Conservation (phyloP, 1,284 basidiomycete genomes). For the Pseudozyma sp. region DNA sequence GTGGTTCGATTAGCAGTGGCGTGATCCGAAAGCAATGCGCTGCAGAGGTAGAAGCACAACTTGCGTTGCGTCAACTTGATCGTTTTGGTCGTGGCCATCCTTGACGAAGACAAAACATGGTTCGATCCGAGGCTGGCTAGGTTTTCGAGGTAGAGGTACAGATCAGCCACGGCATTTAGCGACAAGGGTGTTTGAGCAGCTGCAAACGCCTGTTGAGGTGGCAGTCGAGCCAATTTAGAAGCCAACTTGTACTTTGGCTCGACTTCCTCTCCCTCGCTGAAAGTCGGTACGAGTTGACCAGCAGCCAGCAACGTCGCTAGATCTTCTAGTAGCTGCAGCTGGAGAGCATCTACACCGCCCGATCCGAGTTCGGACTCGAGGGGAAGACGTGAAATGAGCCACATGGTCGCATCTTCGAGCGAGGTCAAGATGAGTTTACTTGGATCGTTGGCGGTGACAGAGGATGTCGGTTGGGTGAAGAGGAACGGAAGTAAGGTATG, state of each 20-base stretch:
- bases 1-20: background rate
- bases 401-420: constrained; percentile 34
- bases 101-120: background rate
- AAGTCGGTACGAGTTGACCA: constrained; percentile 25
- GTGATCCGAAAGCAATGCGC: background rate
- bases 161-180: constrained; percentile 34
- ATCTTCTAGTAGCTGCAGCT: constrained; percentile 31
- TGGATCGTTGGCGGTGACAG: background rate
- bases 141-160: constrained; percentile 27
- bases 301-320: constrained; percentile 7
- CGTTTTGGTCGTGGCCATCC: constrained; percentile 1
- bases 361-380: constrained; percentile 21
- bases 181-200: constrained; percentile 22
- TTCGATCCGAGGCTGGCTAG: background rate
- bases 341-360: constrained; percentile 20
- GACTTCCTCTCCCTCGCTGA: background rate
- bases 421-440: constrained; percentile 14
- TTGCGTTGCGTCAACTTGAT: constrained; percentile 32
- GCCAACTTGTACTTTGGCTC: constrained; percentile 18
- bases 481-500: constrained; percentile 31
- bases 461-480: constrained; percentile 1
- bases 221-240: constrained; percentile 8
- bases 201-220: constrained; percentile 23
- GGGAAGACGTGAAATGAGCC: constrained; percentile 31
- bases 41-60: constrained; percentile 38